phyloP scores from a whole-genome alignment of 805 yeast species.

The Barnettozyma pratensis region DNA sequence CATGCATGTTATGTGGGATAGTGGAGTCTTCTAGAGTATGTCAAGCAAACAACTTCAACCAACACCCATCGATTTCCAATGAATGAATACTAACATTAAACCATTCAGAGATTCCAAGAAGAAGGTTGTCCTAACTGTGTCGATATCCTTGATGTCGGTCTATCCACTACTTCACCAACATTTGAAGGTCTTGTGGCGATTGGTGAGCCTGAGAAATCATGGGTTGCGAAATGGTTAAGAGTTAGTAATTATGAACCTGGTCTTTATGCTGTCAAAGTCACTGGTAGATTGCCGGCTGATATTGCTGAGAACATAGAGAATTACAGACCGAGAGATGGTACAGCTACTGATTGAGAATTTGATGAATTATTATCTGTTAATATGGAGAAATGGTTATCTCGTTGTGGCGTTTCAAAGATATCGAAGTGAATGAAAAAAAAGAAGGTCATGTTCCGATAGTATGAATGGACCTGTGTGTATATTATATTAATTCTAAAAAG shows the following conservation, averaged over 20 bases:
- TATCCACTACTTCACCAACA: conserved; percentile 86
- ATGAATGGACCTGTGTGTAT: too few species aligned
- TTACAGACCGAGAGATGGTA: conserved; percentile 94
- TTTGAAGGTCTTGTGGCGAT: conserved; percentile 93
- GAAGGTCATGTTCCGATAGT: too few species aligned
- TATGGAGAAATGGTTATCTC: background rate
- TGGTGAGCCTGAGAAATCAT: conserved; percentile 77
- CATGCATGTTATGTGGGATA: conserved; percentile 95
- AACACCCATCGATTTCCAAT: too few species aligned
- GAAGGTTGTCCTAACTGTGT: conserved; percentile 97
- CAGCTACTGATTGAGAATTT: conserved; percentile 52
- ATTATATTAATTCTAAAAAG: too few species aligned
- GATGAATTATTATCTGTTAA: background rate
- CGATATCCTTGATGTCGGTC: conserved; percentile 80
- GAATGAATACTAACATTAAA: conserved; percentile 2
- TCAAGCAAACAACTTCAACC: too few species aligned
- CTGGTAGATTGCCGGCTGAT: conserved; percentile 87
- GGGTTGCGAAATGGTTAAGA: conserved; percentile 97
- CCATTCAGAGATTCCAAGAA: conserved; percentile 53
- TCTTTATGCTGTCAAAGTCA: conserved; percentile 87
- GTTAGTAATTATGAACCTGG: conserved; percentile 87
- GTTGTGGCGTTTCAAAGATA: too few species aligned
- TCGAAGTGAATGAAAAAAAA: background rate
- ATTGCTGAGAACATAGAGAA: conserved; percentile 66
- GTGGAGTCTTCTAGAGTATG: conserved; percentile 71